Evolutionary conservation across 257 asterid species (phyloP).

Genomic region (Plantago ovata): DNA sequence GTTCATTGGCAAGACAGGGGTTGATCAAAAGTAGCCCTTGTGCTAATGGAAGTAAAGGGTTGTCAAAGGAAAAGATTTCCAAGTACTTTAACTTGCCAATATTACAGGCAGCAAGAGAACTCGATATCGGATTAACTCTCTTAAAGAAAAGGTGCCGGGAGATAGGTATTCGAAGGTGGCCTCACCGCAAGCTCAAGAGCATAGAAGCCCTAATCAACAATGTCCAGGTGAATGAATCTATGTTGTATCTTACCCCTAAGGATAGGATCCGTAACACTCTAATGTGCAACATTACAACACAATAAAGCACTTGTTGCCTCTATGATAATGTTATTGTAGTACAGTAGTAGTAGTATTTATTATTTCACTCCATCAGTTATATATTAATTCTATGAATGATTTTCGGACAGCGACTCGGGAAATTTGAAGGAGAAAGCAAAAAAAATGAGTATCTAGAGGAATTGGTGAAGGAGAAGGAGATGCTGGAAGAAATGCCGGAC

Average conservation of each 20-base stretch:
- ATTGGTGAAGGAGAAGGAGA: conserved; percentile 48
- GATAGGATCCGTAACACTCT: no score
- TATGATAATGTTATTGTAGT: background rate
- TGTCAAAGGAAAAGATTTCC: conserved; percentile 44
- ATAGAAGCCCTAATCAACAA: conserved; percentile 79
- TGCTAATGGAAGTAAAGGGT: conserved; percentile 19
- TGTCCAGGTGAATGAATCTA: conserved; percentile 44
- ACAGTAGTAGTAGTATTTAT: background rate
- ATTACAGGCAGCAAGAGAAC: conserved; percentile 68
- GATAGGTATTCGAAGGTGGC: conserved; percentile 83
- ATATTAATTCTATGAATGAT: no score
- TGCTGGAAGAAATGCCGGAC: conserved; percentile 59
- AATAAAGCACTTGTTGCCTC: background rate
- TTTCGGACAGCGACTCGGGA: conserved; percentile 41
- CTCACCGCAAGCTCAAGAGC: conserved; percentile 84
- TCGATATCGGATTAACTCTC: conserved; percentile 74
- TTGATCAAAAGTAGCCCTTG: conserved; percentile 16
- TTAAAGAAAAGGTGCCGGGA: conserved; percentile 87
- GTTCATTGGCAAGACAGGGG: no score
- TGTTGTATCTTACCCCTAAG: no score
- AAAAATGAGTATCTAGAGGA: conserved; percentile 37
- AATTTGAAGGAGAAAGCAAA: conserved; percentile 39
- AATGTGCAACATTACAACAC: no score
- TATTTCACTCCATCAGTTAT: background rate
- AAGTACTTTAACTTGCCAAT: conserved; percentile 80